A percentile compares a stretch with the other conserved stretches of the same genome.
phyloP scores from a whole-genome alignment of 2,329 filamentous ascomycete genomes.

The Septoria linicola region DNA sequence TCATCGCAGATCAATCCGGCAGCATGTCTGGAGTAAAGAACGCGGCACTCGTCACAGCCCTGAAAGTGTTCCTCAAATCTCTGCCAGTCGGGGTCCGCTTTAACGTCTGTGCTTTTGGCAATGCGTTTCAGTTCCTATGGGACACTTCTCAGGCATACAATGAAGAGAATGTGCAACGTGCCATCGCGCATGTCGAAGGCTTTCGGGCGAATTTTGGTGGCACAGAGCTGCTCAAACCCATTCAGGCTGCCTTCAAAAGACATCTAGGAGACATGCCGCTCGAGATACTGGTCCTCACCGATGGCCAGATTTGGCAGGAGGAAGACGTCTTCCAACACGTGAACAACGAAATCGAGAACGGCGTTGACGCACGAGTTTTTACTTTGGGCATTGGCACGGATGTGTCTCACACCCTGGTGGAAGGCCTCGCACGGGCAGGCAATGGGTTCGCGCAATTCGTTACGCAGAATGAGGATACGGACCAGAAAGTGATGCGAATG shows the following conservation, averaged over 20 bases:
- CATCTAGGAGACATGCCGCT: slow-evolving; percentile 49
- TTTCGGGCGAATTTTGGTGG: slow-evolving; percentile 54
- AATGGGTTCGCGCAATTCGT: slow-evolving; percentile 63
- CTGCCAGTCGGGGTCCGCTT: slow-evolving; percentile 64
- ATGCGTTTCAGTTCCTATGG: slow-evolving; percentile 49
- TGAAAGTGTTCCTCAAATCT: slow-evolving; percentile 65
- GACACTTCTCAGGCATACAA: slow-evolving; percentile 48
- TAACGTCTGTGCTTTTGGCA: slow-evolving; percentile 69
- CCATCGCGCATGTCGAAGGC: slow-evolving; percentile 44
- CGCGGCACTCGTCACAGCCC: slow-evolving; percentile 53
- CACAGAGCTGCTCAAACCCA: slow-evolving; percentile 53
- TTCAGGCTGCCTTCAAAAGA: slow-evolving; percentile 49
- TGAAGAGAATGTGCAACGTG: slow-evolving; percentile 46
- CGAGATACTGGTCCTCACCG: slow-evolving; percentile 58
- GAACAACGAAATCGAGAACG: slow-evolving; percentile 45
- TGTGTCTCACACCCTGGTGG: slow-evolving; percentile 58
- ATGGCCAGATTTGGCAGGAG: slow-evolving; percentile 56
- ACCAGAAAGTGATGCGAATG: slow-evolving; percentile 70
- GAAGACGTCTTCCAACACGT: slow-evolving; percentile 50
- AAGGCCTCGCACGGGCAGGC: slow-evolving; percentile 59
- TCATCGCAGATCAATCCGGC: slow-evolving; percentile 70
- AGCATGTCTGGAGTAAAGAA: slow-evolving; percentile 60
- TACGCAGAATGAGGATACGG: slow-evolving; percentile 62
- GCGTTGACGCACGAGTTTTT: slow-evolving; percentile 55
- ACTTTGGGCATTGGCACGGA: slow-evolving; percentile 56